phyloP scores from a whole-genome alignment of 306 rosid genomes.

The Leucaena leucocephala region DNA sequence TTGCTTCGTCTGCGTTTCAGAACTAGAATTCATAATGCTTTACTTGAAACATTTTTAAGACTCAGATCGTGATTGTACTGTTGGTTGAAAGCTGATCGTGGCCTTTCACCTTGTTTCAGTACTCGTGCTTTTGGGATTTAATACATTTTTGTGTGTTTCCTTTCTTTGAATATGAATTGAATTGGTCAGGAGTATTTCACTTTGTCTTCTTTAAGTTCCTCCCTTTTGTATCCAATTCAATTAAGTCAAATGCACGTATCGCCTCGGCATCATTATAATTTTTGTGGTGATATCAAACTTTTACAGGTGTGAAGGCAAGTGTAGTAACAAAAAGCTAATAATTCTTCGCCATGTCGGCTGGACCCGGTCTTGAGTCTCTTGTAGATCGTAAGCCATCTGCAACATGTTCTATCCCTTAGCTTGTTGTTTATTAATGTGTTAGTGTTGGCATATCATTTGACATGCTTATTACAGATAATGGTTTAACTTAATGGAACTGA shows the following conservation, averaged over 20 bases:
- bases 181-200: background rate
- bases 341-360: slow-evolving; percentile 39
- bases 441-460: background rate
- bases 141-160: background rate
- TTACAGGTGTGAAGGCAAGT: background rate
- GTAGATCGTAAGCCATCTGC: slow-evolving; percentile 50
- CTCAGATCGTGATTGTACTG: background rate
- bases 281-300: background rate
- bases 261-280: background rate
- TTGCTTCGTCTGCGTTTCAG: background rate
- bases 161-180: background rate
- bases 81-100: background rate
- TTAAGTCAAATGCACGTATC: background rate
- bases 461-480: background rate
- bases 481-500: slow-evolving; percentile 5
- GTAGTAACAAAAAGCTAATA: background rate
- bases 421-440: background rate
- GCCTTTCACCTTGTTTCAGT: background rate
- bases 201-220: background rate
- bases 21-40: background rate
- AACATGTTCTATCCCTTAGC: background rate
- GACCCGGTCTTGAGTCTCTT: slow-evolving; percentile 56
- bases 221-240: background rate
- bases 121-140: background rate
- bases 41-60: background rate